Conservation (phyloP, 768 basidiomycete species). For the Leccinellum albellum region DNA sequence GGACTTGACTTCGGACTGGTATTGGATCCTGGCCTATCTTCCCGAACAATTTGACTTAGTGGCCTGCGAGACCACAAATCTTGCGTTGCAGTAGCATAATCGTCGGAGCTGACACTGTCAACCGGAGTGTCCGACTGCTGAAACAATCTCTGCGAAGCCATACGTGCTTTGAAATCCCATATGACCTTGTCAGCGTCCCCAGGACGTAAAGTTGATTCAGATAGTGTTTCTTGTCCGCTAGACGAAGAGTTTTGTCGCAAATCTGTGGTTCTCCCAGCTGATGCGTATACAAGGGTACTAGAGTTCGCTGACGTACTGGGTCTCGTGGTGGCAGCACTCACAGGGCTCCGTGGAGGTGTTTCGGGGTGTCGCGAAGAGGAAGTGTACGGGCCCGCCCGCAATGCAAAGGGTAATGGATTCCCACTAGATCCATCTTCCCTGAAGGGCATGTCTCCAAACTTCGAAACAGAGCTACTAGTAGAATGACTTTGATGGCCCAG, state of each 20-base stretch:
- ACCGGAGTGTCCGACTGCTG: constrained; percentile 16
- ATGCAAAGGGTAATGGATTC: constrained; percentile 21
- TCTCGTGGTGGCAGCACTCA: constrained; percentile 48
- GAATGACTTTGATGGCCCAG: constrained; percentile 29
- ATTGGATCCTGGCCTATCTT: constrained; percentile 15
- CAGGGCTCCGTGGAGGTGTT: constrained; percentile 61
- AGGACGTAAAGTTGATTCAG: constrained; percentile 32
- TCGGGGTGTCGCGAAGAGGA: constrained; percentile 33
- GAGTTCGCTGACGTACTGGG: constrained; percentile 34
- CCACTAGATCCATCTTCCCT: constrained; percentile 29
- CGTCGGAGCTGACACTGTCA: constrained; percentile 25
- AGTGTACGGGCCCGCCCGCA: constrained; percentile 29
- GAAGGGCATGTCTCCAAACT: constrained; percentile 30
- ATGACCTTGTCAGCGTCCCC: constrained; percentile 30
- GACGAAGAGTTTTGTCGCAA: constrained; percentile 25
- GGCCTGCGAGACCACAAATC: constrained; percentile 32
- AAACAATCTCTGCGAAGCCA: constrained; percentile 14
- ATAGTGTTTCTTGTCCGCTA: constrained; percentile 31
- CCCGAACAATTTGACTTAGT: constrained; percentile 25
- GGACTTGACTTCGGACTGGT: constrained; percentile 19
- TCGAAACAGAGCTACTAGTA: constrained; percentile 24
- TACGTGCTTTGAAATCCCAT: constrained; percentile 25
- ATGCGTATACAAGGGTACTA: constrained; percentile 21
- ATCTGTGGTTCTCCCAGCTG: constrained; percentile 27
- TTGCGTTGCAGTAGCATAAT: constrained; percentile 28